Base-by-base conservation (phyloP, 768 basidiomycete species). In the Lentinula lateritia region DNA sequence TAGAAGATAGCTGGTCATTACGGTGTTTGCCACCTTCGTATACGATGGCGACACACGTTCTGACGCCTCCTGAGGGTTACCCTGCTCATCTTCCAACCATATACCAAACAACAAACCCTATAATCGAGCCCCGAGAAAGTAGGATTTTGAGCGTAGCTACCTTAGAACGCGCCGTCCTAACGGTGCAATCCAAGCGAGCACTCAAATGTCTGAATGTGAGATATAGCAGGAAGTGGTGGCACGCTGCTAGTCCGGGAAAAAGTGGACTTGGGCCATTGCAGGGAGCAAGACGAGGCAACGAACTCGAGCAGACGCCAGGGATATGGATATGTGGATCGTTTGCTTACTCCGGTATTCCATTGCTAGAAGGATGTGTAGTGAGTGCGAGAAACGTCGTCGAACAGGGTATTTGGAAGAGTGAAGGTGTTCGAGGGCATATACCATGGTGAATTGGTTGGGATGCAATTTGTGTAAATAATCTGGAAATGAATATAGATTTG, bases 341-440 rank as follows among this genome's bases (percentile, higher is more conserved):
- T 70, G 87, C 85, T 13, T 81, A 84, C 66, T 73, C 79, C 16
- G 90, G 92, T 0, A 89, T 92, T 52, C 91, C 90, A 8, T 70
- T 93, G 58, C 72, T 93, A 52, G 92, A 93, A 67, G 90, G 89
- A 2, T 93, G 91, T 70, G 90, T 91, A 12, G 80, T 81, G 18
- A 89, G 88, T 66, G 88, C 88, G n/a, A 77, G 78, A 69, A 78
- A 78, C 52, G 84, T 88, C 9, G 76, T 78, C 6, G 76, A 80
- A 60, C 71, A 80, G 61, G 79, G 79, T 2, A 73, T 79, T 55
- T 72, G 75, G 62, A 61, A 56, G 36, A 69, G 67, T 57, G 79
- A 79, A 65, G 76, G 75, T 7, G 32, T 42, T 38, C 32, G 15
- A 38, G 9, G 50, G 18, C 59, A 50, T 36, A 52, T 60, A 39